A percentile compares a stretch with the other conserved stretches of the same genome.
Evolutionary conservation across 75 land plant genomes (phyloP).

Genomic region (Larix kaempferi): DNA sequence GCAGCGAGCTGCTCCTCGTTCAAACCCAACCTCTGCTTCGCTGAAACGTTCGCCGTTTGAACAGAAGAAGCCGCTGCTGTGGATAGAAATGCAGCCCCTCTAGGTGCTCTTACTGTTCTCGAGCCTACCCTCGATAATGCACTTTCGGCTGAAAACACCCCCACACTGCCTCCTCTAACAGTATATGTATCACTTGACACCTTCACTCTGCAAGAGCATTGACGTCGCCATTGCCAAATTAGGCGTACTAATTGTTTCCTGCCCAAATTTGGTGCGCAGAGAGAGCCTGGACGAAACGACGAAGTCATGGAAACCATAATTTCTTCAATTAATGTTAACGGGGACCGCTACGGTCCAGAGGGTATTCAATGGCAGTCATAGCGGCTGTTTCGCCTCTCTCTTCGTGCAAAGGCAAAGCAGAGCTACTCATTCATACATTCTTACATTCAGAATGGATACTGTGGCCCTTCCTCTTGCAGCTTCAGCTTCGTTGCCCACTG

Average conservation of each 20-base stretch:
- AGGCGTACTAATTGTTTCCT: background rate
- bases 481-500: no score
- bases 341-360: no score
- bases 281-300: background rate
- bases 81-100: no score
- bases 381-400: no score
- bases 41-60: background rate
- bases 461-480: no score
- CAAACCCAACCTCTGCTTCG: background rate
- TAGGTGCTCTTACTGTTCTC: no score
- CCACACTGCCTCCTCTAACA: background rate
- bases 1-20: constrained; percentile 10
- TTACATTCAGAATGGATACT: no score
- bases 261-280: background rate
- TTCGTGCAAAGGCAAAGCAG: no score
- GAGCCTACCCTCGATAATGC: background rate
- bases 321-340: no score
- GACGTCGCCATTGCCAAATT: background rate
- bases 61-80: background rate
- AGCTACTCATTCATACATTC: no score
- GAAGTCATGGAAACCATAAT: no score
- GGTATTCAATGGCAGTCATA: no score
- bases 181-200: background rate
- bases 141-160: background rate
- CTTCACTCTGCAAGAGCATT: background rate